Evolutionary conservation across 1,139 yeast species (phyloP), one percentile per base, ranked within the genome.

Genomic region (Candida pseudocylindracea): DNA sequence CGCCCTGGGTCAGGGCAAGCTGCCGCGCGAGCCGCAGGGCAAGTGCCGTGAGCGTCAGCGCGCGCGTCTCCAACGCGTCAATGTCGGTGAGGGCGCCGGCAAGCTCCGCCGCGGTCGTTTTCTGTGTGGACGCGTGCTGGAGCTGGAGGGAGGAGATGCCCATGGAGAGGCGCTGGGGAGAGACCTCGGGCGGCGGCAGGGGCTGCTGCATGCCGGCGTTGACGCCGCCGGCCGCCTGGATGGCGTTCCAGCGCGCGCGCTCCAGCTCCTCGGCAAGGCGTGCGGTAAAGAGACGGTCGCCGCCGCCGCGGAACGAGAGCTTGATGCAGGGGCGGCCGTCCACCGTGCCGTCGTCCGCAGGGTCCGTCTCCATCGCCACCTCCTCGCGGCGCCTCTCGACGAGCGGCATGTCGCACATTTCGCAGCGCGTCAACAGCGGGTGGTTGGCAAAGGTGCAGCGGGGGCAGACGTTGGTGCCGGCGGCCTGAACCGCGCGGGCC

Each of bases 361-460:
- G 35, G 20, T 50, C 39, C 35, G 45, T 41, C 10, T 25, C 9
- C 26, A 9, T 8, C 10, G 12, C 24, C 7, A 7, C 13, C 26
- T 12, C 10, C 20, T 30, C 25, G 6, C 9, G 7, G 30, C 7
- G 26, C 26, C 20, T 20, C 20, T 9, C 6, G n/a, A 8, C 20
- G 11, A 12, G 26, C 11, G 11, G 20, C 20, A 74, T 57, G 0
- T 93, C 94, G 53, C 96, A 88, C 47, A 88, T 64, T 49, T 88
- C 98, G 49, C 98, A 88, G 39, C 58, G 61, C 32, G 62, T 55
- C 57, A 88, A 55, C 4, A 79, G 67, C 0, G 85, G 78, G 48
- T 85, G 94, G 46, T 88, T 88, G 11, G 68, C 55, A 44, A 85
- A 88, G 0, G 96, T 88, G 44, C 96, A 88, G 31, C 64, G 60